A percentile compares a stretch with the other conserved stretches of the same genome.
Conservation (phyloP, 140 eudicot genomes). For the Stevia rebaudiana region DNA sequence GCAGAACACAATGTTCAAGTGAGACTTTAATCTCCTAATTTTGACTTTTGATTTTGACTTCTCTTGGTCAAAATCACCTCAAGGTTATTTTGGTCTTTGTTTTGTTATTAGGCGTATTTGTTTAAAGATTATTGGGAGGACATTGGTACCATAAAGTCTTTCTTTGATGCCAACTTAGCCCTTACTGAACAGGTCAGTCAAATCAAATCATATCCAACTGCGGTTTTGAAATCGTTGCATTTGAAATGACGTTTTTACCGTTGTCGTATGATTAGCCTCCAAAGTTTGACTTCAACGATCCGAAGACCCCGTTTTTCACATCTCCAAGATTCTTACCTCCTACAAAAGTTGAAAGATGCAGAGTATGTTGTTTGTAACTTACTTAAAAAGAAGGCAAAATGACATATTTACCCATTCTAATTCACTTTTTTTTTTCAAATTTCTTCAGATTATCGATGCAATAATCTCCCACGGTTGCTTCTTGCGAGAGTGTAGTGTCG, state of each 20-base stretch:
- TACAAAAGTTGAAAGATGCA: conserved; percentile 83
- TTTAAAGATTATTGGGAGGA: conserved; percentile 98
- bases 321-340: conserved; percentile 95
- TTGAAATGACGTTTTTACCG: conserved; percentile 3
- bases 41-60: neutral
- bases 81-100: neutral
- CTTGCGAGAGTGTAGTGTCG: conserved; percentile 70
- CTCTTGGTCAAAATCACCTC: neutral
- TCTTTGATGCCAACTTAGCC: conserved; percentile 91
- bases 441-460: conserved; percentile 69
- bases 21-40: conserved; percentile 13
- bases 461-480: conserved; percentile 96
- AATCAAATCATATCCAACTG: conserved; percentile 1
- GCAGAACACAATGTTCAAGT: conserved; percentile 90
- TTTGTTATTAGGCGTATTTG: conserved; percentile 56
- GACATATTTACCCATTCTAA: neutral
- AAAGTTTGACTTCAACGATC: conserved; percentile 76
- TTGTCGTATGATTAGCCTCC: conserved; percentile 51
- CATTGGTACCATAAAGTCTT: conserved; percentile 83
- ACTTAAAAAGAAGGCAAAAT: neutral
- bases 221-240: neutral
- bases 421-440: conserved; percentile 1
- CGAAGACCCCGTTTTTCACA: conserved; percentile 86
- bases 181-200: conserved; percentile 76
- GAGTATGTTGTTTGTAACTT: conserved; percentile 48